Conservation (phyloP, 2,329 filamentous ascomycete genomes). For the Aphanocladium album region DNA sequence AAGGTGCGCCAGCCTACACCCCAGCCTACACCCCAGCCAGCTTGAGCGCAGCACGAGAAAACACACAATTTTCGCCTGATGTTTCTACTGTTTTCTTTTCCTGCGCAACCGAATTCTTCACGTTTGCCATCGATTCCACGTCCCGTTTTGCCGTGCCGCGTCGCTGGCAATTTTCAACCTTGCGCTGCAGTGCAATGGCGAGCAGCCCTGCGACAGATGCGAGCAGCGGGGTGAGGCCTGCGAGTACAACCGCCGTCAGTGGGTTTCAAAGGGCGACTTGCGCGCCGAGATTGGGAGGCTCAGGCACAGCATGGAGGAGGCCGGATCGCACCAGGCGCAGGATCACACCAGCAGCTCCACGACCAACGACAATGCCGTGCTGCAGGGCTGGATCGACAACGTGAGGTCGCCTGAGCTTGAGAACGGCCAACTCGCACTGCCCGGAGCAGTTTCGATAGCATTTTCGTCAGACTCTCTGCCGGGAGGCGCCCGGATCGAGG, state of each 20-base stretch:
- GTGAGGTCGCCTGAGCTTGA: neutral
- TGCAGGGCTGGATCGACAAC: neutral
- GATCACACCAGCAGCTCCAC: neutral
- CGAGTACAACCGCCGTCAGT: slow-evolving; percentile 9
- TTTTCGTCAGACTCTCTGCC: neutral
- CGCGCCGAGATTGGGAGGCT: slow-evolving; percentile 21
- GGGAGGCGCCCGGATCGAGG: neutral
- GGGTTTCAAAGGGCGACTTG: slow-evolving; percentile 17
- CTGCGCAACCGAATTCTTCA: too few species aligned
- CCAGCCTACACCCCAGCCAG: too few species aligned
- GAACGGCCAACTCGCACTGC: neutral
- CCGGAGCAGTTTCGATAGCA: neutral
- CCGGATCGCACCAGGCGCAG: neutral
- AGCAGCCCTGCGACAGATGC: slow-evolving; percentile 12
- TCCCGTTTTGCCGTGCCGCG: neutral
- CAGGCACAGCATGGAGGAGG: slow-evolving; percentile 9
- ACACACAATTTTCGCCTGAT: too few species aligned
- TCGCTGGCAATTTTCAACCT: neutral
- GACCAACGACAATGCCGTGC: neutral
- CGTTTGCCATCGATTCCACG: too few species aligned
- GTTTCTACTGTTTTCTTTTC: too few species aligned
- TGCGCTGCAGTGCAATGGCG: slow-evolving; percentile 6
- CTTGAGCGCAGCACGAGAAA: too few species aligned
- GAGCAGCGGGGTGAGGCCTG: slow-evolving; percentile 3
- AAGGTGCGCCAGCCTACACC: slow-evolving; percentile 9